These are phyloP conservation scores for Wickerhamiella brachini DNA, from an alignment of 805 yeast species.

Conservation along the genomic window DNA sequence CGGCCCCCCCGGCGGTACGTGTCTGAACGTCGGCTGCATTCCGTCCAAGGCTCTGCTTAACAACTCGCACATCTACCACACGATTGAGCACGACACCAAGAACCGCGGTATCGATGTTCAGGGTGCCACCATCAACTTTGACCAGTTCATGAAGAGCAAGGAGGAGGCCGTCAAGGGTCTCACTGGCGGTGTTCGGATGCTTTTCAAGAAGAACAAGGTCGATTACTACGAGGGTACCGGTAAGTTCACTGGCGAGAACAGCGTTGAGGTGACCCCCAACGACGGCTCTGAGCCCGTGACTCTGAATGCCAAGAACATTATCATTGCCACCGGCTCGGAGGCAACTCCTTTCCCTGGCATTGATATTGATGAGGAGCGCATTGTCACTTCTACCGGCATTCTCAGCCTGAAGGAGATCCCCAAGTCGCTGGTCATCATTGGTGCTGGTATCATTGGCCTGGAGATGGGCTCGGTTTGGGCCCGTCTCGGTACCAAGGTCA, in stretches of 20 bases:
- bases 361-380: slow-evolving; percentile 89
- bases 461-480: slow-evolving; percentile 99
- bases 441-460: slow-evolving; percentile 98
- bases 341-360: slow-evolving; percentile 98
- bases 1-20: slow-evolving; percentile 94
- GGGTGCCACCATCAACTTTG: slow-evolving; percentile 63
- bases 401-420: slow-evolving; percentile 78
- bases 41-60: slow-evolving; percentile 93
- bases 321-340: slow-evolving; percentile 97
- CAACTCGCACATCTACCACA: slow-evolving; percentile 88
- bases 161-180: slow-evolving; percentile 78
- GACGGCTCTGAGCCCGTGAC: slow-evolving; percentile 68
- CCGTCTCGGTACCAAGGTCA: slow-evolving; percentile 90
- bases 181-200: slow-evolving; percentile 87
- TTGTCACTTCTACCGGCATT: slow-evolving; percentile 91
- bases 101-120: slow-evolving; percentile 78
- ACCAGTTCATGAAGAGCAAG: slow-evolving; percentile 77
- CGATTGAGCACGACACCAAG: slow-evolving; percentile 70
- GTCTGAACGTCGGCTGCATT: slow-evolving; percentile 97
- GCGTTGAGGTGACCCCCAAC: slow-evolving; percentile 65
- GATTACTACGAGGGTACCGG: slow-evolving; percentile 91
- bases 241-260: slow-evolving; percentile 69
- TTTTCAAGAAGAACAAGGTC: slow-evolving; percentile 91
- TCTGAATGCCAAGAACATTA: slow-evolving; percentile 71
- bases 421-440: slow-evolving; percentile 80